These are phyloP conservation scores for Capniomyces stellatus DNA, from an alignment of 371 early-diverging fungal species.

Conservation along the genomic window DNA sequence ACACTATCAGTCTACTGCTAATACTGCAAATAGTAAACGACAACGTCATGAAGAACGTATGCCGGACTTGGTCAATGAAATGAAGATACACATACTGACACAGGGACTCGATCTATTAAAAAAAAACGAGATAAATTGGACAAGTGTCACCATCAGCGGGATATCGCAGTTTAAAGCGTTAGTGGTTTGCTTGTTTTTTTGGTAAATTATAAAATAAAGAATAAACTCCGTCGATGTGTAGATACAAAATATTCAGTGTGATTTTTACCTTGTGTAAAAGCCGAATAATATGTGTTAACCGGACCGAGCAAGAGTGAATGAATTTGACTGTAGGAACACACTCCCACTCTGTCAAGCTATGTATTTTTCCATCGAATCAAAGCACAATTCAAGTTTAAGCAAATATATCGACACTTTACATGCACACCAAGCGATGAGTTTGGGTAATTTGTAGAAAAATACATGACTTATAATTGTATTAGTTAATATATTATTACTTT, in stretches of 20 bases:
- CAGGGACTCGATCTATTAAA: background rate
- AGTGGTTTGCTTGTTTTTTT: too few relatives aligned
- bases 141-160: too few relatives aligned
- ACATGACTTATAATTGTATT: too few relatives aligned
- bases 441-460: too few relatives aligned
- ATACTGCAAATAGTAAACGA: background rate
- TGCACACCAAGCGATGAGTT: too few relatives aligned
- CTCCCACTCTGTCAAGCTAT: background rate
- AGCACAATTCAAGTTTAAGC: background rate
- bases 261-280: background rate
- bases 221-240: too few relatives aligned
- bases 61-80: conserved; percentile 1
- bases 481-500: too few relatives aligned
- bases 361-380: background rate
- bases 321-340: background rate
- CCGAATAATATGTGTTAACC: background rate
- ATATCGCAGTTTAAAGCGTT: too few relatives aligned
- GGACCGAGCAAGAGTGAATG: background rate
- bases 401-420: too few relatives aligned
- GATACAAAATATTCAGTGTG: background rate
- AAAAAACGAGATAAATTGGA: background rate
- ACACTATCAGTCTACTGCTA: background rate
- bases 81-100: background rate
- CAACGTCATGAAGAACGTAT: background rate
- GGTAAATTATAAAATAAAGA: too few relatives aligned